These are phyloP conservation scores for Zygosaccharomyces pseudorouxii DNA, from an alignment of 805 yeast genomes.

Conservation along the genomic window DNA sequence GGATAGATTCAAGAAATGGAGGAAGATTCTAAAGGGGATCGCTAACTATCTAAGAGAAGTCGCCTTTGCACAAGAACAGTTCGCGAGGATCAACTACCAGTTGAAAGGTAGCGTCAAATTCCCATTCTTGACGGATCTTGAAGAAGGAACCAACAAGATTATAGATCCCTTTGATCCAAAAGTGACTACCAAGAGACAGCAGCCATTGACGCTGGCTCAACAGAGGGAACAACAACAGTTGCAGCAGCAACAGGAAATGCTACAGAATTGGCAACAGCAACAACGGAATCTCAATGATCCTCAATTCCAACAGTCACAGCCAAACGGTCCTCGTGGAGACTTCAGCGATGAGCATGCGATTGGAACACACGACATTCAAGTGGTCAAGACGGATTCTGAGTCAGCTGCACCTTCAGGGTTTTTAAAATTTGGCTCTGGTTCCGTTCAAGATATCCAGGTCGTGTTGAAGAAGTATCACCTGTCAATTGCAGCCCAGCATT, in stretches of 20 bases:
- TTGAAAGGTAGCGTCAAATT: constrained; percentile 62
- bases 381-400: constrained; percentile 14
- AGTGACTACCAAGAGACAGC: constrained; percentile 34
- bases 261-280: constrained; percentile 7
- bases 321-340: background rate
- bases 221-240: constrained; percentile 14
- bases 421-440: constrained; percentile 67
- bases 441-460: constrained; percentile 74
- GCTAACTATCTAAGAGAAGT: constrained; percentile 68
- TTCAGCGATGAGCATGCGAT: background rate
- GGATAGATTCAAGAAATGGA: constrained; percentile 75
- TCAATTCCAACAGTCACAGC: constrained; percentile 3
- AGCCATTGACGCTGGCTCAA: constrained; percentile 26
- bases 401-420: constrained; percentile 44
- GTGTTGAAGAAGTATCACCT: constrained; percentile 61
- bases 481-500: constrained; percentile 51
- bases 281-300: constrained; percentile 4
- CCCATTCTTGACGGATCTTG: constrained; percentile 36
- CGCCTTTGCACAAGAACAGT: constrained; percentile 76
- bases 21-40: constrained; percentile 66
- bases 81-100: constrained; percentile 59
- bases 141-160: constrained; percentile 35
- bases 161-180: constrained; percentile 49
- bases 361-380: constrained; percentile 8
- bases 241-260: constrained; percentile 7